Evolutionary conservation across 495 filamentous ascomycete species (phyloP), one percentile per base, ranked within the genome.

Genomic region (Aspergillus sclerotiicarbonarius): DNA sequence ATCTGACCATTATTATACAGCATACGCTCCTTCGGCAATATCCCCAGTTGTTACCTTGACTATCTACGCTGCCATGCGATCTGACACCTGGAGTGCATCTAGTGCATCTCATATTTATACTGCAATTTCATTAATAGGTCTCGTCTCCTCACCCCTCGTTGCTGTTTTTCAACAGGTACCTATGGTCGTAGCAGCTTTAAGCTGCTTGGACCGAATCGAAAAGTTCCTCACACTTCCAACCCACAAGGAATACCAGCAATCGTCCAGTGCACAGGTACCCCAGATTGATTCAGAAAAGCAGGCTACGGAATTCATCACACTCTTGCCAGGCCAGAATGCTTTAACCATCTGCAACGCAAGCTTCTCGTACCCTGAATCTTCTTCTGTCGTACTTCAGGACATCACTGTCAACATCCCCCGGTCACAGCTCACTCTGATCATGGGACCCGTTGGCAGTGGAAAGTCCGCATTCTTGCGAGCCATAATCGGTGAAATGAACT

Each of bases 31-130:
- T 47, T 47, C 44, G 8, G 44, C 44, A 21, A 21, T 47, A 47
- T 47, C 44, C 16, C 44, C 44, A 7, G 18, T 47, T 20, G 18
- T 47, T 2, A 47, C 44, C 21, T 18, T 47, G 18, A 21, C 44
- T 29, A 47, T 47, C 44, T 47, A 47, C 16, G 44, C 44, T 47
- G 44, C 44, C 18, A 47, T 47, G 8, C 18, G 18, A 47, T 47
- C 44, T 13, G 21, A 47, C 18, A 47, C 44, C 44, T 47, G 44
- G 44, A 29, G 7, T 47, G 8, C 16, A 47, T 47, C 21, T 29
- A 47, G 44, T 21, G 44, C 44, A 29, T 47, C 44, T 21, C 13
- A 47, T 47, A 47, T 47, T 15, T 47, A 47, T 29, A 47, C 44
- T 2, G 18, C 16, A 20, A 47, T 47, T 13, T 47, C 44, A 21